Percentiles rank a stretch among this genome's conserved stretches.
Conservation (phyloP, 768 basidiomycete genomes). For the Mycena chlorophos region DNA sequence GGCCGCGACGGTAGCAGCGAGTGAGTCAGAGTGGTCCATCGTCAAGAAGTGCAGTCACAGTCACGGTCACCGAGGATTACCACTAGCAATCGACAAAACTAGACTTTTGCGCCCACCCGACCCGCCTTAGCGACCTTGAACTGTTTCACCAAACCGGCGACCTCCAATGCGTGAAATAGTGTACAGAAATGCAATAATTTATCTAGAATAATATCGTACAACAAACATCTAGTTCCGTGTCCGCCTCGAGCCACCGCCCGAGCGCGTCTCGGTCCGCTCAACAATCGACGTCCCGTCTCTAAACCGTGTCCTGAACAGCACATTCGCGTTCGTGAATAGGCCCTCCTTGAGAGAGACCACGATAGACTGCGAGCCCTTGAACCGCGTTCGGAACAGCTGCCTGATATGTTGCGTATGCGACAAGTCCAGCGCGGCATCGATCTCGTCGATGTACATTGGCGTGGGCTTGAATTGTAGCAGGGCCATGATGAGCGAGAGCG, state of each 20-base stretch:
- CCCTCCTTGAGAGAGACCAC: slow-evolving; percentile 97
- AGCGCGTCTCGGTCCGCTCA: slow-evolving; percentile 72
- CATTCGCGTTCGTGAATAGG: slow-evolving; percentile 96
- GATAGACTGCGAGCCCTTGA: slow-evolving; percentile 98
- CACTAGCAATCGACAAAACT: too few relatives aligned
- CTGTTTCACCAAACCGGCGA: too few relatives aligned
- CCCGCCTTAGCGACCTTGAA: too few relatives aligned
- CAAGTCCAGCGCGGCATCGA: slow-evolving; percentile 94
- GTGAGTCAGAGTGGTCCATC: too few relatives aligned
- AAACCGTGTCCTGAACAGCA: slow-evolving; percentile 90
- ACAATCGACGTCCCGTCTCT: slow-evolving; percentile 92
- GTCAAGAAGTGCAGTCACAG: too few relatives aligned
- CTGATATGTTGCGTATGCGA: slow-evolving; percentile 98
- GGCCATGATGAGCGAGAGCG: slow-evolving; percentile 97
- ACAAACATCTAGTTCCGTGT: neutral
- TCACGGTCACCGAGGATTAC: too few relatives aligned
- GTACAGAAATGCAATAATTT: slow-evolving; percentile 7
- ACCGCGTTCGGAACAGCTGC: slow-evolving; percentile 93
- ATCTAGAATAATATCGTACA: too few relatives aligned
- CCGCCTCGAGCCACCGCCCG: slow-evolving; percentile 28
- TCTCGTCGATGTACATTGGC: slow-evolving; percentile 99
- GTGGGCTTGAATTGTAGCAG: slow-evolving; percentile 99
- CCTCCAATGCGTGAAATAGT: neutral
- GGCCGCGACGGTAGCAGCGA: too few relatives aligned
- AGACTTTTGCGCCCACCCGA: too few relatives aligned